Evolutionary conservation across 805 yeast genomes (phyloP), one percentile per base, ranked within the genome.

Genomic region (Metschnikowia cerradonensis): DNA sequence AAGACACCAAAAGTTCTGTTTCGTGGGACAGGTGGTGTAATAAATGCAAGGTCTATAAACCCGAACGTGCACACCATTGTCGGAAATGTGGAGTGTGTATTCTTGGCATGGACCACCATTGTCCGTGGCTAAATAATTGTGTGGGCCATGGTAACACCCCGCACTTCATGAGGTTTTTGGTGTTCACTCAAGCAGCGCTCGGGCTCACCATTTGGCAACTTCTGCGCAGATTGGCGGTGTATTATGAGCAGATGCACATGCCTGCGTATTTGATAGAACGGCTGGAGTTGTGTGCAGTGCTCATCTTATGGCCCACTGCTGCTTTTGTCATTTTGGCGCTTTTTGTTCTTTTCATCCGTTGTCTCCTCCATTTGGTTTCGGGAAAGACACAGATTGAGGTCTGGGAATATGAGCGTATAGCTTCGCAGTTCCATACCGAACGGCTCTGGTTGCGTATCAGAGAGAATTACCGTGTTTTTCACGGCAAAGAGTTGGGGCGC

Each of bases 91-190:
- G 79, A n/a, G 59, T 54, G 38, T 90, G 97, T 66, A 84, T 90
- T n/a, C 65, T 90, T 51, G 79, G 81, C 62, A 91, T 90, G 97
- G 97, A 90, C 65, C 97, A 90, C 64, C 97, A 90, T 68, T 75
- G 86, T 35, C 96, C 97, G 0, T 91, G 97, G 97, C 89, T 96
- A 0, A 79, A 81, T 66, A 91, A 88, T 63, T 91, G 97, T 63
- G 92, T 91, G 19, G 97, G 97, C 0, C 82, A 81, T 62, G 65
- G 67, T 0, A 91, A 91, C 62, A 73, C 81, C 65, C 89, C 96
- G 0, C 91, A 88, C 64, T 91, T 91, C 63, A 60, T 87, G 54
- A 72, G 97, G 49, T 91, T 91, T 62, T 61, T 91, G 34, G 59
- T 76, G 10, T 84, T 90, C 87, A 84, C 88, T 1, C 64, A 79